Evolutionary conservation across 305 asterid genomes (phyloP).

Genomic region (Andrographis paniculata): DNA sequence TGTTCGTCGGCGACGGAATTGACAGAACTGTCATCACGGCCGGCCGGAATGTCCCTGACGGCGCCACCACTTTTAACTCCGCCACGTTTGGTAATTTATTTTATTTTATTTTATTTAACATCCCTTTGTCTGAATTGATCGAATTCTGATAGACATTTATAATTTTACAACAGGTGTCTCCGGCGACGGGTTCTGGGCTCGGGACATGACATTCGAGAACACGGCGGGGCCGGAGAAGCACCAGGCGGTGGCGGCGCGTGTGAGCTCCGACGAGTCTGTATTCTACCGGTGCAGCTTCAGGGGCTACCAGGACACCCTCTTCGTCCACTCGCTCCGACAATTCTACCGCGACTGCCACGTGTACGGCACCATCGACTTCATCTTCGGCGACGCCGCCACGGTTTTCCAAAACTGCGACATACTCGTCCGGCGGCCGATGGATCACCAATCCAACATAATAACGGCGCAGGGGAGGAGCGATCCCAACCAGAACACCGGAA

Average conservation of each 20-base stretch:
- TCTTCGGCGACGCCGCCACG: conserved; percentile 17
- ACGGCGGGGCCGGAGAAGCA: conserved; percentile 17
- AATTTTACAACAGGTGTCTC: background rate
- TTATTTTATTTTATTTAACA: too few species aligned
- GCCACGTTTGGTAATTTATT: conserved; percentile 54
- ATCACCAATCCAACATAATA: background rate
- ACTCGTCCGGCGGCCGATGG: background rate
- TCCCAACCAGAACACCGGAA: conserved; percentile 5
- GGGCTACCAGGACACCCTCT: conserved; percentile 23
- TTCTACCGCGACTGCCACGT: conserved; percentile 19
- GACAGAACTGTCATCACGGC: conserved; percentile 65
- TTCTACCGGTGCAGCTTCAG: conserved; percentile 22
- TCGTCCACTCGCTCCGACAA: conserved; percentile 5
- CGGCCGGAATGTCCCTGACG: conserved; percentile 44
- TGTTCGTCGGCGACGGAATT: conserved; percentile 81
- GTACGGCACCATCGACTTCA: conserved; percentile 16
- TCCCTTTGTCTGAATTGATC: background rate
- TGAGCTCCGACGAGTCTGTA: conserved; percentile 10
- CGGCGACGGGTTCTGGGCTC: conserved; percentile 13
- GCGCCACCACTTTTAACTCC: conserved; percentile 46
- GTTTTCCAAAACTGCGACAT: conserved; percentile 18
- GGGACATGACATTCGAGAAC: conserved; percentile 20
- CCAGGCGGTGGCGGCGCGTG: conserved; percentile 21
- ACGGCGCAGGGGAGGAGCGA: conserved; percentile 15
- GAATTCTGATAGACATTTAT: too few species aligned